Base-by-base conservation (phyloP, 371 early-diverging fungal genomes). In the Dinochytrium kinnereticum region DNA sequence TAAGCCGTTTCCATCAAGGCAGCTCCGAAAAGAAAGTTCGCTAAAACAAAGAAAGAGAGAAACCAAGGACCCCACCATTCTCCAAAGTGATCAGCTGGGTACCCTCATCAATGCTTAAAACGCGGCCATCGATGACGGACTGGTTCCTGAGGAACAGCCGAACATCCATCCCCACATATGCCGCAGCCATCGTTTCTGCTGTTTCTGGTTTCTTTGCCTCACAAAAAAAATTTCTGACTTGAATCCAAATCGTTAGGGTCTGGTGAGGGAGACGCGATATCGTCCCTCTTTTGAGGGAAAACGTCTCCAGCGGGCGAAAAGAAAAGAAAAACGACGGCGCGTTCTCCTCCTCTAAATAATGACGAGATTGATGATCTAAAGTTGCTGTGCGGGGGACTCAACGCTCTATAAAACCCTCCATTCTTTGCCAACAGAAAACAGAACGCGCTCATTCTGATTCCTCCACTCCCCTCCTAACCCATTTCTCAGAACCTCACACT, bases 71-170 rank as follows among this genome's bases (percentile, higher is more conserved):
- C 2, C 3, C 39, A 68, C 68, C 68, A 68, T 68, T 51, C 33
- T 34, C 10, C 50, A 68, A 33, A 34, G 51, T 68, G n/a, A 68
- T 49, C 17, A 68, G 36, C 68, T 68, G 68, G n/a, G 68, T 68
- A 24, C 33, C 51, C 28, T 68, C 51, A 36, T 68, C 68, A 53
- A 68, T 68, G 7, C 26, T 30, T 2, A 51, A 19, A 1, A 68
- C 68, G 51, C 53, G 50, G 30, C 68, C 68, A 1, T 49, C 50
- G 51, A 68, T 68, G 50, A 51, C 34, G 31, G 51, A 51, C 33
- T 51, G 28, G 10, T 68, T 51, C 36, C 44, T 49, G 31, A 68
- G 68, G 51, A 51, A 49, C 26, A 68, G 50, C 5, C 34, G 50
- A 30, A 68, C 68, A 49, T 49, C 53, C 39, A 68, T 30, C 5